Conservation (phyloP, 768 basidiomycete genomes). For the Boletus subparvulus region DNA sequence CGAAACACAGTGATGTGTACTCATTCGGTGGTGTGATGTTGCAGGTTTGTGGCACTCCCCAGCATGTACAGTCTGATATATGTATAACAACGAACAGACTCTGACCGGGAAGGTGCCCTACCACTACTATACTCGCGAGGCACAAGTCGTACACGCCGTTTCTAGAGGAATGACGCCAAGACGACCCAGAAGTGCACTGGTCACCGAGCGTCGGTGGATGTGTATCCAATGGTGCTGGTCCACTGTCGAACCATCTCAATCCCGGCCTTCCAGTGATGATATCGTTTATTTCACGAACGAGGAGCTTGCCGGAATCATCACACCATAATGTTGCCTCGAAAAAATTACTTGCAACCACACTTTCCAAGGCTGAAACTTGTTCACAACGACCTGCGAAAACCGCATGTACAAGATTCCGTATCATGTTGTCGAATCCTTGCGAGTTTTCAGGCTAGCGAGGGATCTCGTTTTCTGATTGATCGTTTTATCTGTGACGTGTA, state of each 20-base stretch:
- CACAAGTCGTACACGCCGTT: conserved; percentile 9
- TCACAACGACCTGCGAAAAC: too few species aligned
- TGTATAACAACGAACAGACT: neutral
- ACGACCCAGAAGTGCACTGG: neutral
- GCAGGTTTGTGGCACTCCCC: conserved; percentile 6
- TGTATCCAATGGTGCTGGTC: conserved; percentile 15
- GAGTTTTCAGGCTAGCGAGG: neutral
- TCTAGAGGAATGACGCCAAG: conserved; percentile 13
- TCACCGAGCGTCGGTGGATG: conserved; percentile 13
- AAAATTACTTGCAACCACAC: neutral
- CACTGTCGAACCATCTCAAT: conserved; percentile 22
- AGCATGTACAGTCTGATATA: neutral
- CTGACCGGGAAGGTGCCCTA: conserved; percentile 17
- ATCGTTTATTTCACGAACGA: conserved; percentile 19
- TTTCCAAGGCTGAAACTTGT: neutral
- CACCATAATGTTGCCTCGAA: neutral
- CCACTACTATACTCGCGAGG: conserved; percentile 10
- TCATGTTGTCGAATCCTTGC: neutral
- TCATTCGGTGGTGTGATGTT: conserved; percentile 34
- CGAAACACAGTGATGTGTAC: conserved; percentile 16
- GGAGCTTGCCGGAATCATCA: neutral
- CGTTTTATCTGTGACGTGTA: neutral
- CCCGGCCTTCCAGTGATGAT: conserved; percentile 33
- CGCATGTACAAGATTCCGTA: neutral
- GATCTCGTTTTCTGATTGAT: neutral